Percentiles rank a stretch among this genome's conserved stretches.
These are phyloP conservation scores for Chlamydomonas schloesseri DNA, from an alignment of 139 green algal species.

Conservation along the genomic window DNA sequence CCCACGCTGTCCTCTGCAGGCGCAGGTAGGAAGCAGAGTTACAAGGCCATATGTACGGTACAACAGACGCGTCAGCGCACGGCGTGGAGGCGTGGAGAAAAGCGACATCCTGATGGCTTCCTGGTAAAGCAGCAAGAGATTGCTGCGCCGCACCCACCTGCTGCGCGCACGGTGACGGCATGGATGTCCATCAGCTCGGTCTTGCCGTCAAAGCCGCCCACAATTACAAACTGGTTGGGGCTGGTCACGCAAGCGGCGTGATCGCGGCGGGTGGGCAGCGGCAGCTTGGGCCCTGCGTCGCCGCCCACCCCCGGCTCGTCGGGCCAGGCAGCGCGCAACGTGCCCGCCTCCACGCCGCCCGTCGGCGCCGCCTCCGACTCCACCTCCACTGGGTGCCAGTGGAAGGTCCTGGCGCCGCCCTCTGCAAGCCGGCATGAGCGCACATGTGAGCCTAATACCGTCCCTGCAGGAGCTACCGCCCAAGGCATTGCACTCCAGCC, in stretches of 20 bases:
- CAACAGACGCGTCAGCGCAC: no score
- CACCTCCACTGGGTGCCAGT: constrained; percentile 35
- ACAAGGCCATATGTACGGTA: no score
- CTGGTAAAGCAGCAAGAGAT: no score
- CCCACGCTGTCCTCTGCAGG: constrained; percentile 19
- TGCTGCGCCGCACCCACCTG: constrained; percentile 3
- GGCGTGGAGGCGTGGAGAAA: no score
- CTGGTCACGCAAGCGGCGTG: constrained; percentile 50
- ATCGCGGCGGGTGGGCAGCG: constrained; percentile 33
- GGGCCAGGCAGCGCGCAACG: background rate
- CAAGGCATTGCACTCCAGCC: no score
- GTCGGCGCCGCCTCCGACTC: background rate
- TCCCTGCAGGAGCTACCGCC: no score
- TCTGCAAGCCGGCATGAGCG: background rate
- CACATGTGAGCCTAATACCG: no score
- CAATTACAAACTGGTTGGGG: constrained; percentile 50
- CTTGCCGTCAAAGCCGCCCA: constrained; percentile 60
- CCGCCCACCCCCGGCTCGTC: background rate
- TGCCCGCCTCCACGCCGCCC: background rate
- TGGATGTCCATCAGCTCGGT: constrained; percentile 46
- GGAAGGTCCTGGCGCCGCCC: background rate
- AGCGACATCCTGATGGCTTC: no score
- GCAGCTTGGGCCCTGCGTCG: background rate
- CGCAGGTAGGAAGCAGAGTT: background rate
- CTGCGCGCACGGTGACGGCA: constrained; percentile 7